Conservation (phyloP, 2,329 filamentous ascomycete species). For the Beauveria sp. region DNA sequence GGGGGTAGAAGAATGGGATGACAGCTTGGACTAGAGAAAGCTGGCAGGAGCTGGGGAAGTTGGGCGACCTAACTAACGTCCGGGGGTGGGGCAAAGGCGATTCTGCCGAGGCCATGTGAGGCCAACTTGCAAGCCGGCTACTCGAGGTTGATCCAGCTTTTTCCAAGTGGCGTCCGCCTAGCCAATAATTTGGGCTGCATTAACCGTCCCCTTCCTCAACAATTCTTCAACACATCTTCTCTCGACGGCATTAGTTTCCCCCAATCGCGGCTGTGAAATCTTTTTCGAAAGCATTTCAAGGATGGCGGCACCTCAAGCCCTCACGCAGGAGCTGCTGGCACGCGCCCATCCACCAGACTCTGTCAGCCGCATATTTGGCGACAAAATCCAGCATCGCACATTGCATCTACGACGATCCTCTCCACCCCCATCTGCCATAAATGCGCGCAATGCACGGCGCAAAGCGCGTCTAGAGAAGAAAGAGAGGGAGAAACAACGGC, state of each 20-base stretch:
- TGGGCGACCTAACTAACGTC: neutral
- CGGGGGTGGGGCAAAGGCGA: constrained; percentile 8
- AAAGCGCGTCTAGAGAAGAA: constrained; percentile 41
- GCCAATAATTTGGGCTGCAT: neutral
- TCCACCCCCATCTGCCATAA: constrained; percentile 46
- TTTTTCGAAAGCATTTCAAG: neutral
- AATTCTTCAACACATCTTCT: constrained; percentile 4
- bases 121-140: neutral
- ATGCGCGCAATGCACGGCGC: constrained; percentile 50
- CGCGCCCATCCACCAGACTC: constrained; percentile 73
- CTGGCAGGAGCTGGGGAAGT: constrained; percentile 1
- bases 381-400: constrained; percentile 76
- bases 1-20: neutral
- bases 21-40: neutral
- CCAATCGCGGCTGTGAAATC: neutral
- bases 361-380: constrained; percentile 63
- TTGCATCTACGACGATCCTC: constrained; percentile 72
- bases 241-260: neutral
- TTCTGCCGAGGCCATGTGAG: constrained; percentile 12
- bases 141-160: neutral
- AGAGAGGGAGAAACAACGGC: constrained; percentile 42
- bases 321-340: constrained; percentile 59
- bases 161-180: neutral
- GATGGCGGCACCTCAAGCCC: constrained; percentile 22
- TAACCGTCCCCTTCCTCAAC: neutral